Conservation (phyloP, 2,329 filamentous ascomycete species). For the Neofusicoccum ribis region DNA sequence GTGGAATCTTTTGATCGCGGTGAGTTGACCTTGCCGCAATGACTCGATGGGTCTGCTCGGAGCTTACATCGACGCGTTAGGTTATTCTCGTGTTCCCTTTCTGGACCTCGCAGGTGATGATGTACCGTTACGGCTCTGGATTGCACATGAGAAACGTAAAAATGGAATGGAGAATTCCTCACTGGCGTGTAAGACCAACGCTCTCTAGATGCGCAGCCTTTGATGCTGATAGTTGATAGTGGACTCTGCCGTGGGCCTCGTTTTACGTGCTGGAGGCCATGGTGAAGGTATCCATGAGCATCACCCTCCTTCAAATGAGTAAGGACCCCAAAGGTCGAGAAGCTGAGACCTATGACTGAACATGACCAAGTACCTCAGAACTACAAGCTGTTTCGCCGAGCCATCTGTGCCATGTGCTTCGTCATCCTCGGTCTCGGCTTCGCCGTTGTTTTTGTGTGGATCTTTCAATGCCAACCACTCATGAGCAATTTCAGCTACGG, state of each 20-base stretch:
- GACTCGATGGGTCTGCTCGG: too few species aligned
- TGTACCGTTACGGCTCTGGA: neutral
- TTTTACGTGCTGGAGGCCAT: constrained; percentile 2
- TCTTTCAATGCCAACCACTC: constrained; percentile 10
- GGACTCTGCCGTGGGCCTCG: neutral
- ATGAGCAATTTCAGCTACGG: constrained; percentile 7
- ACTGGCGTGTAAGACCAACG: neutral
- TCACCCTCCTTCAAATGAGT: constrained; percentile 5
- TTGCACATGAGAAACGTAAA: constrained; percentile 2
- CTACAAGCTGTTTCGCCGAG: neutral
- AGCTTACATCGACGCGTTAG: neutral
- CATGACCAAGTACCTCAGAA: neutral
- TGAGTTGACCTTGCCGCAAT: neutral
- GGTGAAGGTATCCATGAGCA: constrained; percentile 14
- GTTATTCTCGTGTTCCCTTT: constrained; percentile 2
- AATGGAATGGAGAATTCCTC: neutral
- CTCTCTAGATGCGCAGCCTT: neutral
- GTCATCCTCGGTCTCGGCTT: neutral
- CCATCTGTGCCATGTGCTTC: neutral
- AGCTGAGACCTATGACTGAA: neutral
- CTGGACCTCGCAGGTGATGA: neutral
- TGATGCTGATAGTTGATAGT: neutral
- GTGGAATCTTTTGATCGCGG: neutral
- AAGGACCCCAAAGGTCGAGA: neutral
- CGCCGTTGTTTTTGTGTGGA: constrained; percentile 1